These are phyloP conservation scores for Naematelia aurantialba DNA, from an alignment of 768 basidiomycete species.

Conservation along the genomic window DNA sequence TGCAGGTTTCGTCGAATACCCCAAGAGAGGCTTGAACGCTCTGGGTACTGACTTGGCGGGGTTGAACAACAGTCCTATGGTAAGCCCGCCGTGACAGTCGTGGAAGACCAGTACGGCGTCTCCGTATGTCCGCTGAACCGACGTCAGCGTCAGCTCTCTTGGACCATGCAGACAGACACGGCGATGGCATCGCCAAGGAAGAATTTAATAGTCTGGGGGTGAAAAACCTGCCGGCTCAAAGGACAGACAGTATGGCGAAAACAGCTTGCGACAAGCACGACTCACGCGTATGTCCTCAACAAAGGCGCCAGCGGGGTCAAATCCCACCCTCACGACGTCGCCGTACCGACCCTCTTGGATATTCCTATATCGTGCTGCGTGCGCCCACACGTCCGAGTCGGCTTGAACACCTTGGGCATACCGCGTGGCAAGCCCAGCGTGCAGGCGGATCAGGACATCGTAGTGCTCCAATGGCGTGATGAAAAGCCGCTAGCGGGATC, in stretches of 20 bases:
- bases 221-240: no score
- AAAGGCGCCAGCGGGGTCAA: slow-evolving; percentile 70
- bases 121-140: slow-evolving; percentile 63
- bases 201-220: no score
- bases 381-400: slow-evolving; percentile 53
- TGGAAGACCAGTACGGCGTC: slow-evolving; percentile 79
- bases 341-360: slow-evolving; percentile 17
- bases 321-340: slow-evolving; percentile 58
- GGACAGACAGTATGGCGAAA: no score
- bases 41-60: slow-evolving; percentile 61
- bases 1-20: slow-evolving; percentile 67
- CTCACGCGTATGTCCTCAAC: slow-evolving; percentile 70
- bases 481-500: slow-evolving; percentile 88
- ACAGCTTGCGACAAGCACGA: no score
- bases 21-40: slow-evolving; percentile 75
- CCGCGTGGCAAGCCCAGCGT: slow-evolving; percentile 63
- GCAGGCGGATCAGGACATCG: slow-evolving; percentile 74
- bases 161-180: no score
- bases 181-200: no score
- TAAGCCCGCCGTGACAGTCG: slow-evolving; percentile 72
- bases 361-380: slow-evolving; percentile 29
- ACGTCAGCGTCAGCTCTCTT: slow-evolving; percentile 1
- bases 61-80: slow-evolving; percentile 83
- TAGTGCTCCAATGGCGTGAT: slow-evolving; percentile 78
- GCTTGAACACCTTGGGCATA: slow-evolving; percentile 68